Evolutionary conservation across 2,329 filamentous ascomycete species (phyloP).

Genomic region (Paracoccidioides brasiliensis): DNA sequence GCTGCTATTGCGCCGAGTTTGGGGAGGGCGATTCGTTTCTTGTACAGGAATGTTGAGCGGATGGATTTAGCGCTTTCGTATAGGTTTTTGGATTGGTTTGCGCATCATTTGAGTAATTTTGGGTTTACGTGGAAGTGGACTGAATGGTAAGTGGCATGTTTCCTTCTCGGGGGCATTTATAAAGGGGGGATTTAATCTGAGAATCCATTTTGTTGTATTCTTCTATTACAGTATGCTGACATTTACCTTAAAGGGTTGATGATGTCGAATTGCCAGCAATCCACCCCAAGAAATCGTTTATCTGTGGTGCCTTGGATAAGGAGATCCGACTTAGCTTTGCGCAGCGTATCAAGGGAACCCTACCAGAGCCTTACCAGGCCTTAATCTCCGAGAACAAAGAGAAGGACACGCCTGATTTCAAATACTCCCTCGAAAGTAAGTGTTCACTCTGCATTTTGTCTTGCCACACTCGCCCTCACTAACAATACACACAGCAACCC

Average conservation of each 20-base stretch:
- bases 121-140: constrained; percentile 99
- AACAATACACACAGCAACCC: constrained; percentile 43
- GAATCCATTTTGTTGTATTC: background rate
- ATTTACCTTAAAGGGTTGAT: constrained; percentile 44
- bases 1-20: constrained; percentile 92
- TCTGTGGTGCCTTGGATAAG: constrained; percentile 81
- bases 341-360: constrained; percentile 84
- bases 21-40: constrained; percentile 79
- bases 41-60: constrained; percentile 68
- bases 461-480: constrained; percentile 5
- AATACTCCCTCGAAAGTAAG: constrained; percentile 65
- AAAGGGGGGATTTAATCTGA: background rate
- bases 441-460: constrained; percentile 10
- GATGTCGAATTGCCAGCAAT: constrained; percentile 65
- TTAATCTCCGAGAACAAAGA: constrained; percentile 81
- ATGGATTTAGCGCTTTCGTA: constrained; percentile 80
- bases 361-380: constrained; percentile 68
- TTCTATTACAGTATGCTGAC: constrained; percentile 4
- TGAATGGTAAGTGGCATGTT: constrained; percentile 54
- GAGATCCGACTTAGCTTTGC: constrained; percentile 95
- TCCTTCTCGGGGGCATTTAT: background rate
- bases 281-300: constrained; percentile 86
- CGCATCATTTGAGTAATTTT: constrained; percentile 96
- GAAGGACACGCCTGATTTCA: constrained; percentile 91
- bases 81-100: constrained; percentile 93